A percentile compares a stretch with the other conserved stretches of the same genome.
phyloP scores from a whole-genome alignment of 805 yeast genomes.

The Nematodospora valgi region DNA sequence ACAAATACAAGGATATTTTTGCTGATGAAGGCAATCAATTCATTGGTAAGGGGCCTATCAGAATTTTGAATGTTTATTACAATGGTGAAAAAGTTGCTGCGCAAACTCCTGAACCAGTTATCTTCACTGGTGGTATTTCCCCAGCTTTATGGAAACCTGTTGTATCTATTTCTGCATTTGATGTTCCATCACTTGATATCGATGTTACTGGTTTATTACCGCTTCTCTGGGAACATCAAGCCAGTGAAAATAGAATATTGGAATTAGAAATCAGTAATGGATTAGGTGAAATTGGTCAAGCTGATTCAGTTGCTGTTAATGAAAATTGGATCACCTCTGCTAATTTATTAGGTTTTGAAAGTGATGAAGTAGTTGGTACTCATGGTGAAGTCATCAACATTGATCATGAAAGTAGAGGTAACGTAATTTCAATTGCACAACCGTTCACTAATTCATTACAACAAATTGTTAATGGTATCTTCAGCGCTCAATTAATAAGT shows the following conservation, averaged over 20 bases:
- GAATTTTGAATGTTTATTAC: conserved; percentile 61
- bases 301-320: conserved; percentile 26
- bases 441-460: conserved; percentile 33
- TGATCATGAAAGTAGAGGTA: conserved; percentile 21
- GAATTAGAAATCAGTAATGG: conserved; percentile 55
- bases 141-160: conserved; percentile 82
- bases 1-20: conserved; percentile 42
- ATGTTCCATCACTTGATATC: conserved; percentile 63
- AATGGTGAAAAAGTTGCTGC: conserved; percentile 59
- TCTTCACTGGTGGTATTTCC: conserved; percentile 78
- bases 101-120: conserved; percentile 65
- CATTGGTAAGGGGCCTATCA: conserved; percentile 67
- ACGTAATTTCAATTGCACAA: conserved; percentile 30
- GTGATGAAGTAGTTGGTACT: conserved; percentile 32
- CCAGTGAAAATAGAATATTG: conserved; percentile 27
- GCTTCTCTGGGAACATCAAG: conserved; percentile 50
- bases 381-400: conserved; percentile 35
- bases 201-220: conserved; percentile 74
- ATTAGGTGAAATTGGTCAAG: conserved; percentile 28
- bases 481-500: conserved; percentile 31
- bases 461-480: conserved; percentile 38
- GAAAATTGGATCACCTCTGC: conserved; percentile 63
- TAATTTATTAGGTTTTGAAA: conserved; percentile 53
- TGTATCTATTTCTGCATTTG: conserved; percentile 72
- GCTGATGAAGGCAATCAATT: conserved; percentile 35